Evolutionary conservation across 2,329 filamentous ascomycete species (phyloP).

Genomic region (Ceratocystis destructans): DNA sequence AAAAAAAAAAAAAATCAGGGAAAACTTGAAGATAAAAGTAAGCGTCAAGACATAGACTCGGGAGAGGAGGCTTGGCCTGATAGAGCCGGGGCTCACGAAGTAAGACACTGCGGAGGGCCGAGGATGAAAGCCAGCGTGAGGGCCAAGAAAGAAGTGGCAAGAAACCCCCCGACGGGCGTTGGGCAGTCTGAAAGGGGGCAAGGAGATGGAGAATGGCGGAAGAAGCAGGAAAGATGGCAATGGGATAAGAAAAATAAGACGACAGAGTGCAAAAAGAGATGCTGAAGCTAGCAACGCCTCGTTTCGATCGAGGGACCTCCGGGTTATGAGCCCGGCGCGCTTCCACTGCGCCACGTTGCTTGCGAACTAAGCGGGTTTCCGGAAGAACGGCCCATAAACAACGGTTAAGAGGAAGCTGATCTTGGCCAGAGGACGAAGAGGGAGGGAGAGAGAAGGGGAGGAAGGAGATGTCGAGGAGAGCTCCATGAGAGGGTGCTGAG

Average conservation of each 20-base stretch:
- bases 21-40: neutral
- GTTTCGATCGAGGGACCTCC: constrained; percentile 20
- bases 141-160: too few relatives aligned
- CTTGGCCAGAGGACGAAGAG: too few relatives aligned
- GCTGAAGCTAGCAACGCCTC: constrained; percentile 13
- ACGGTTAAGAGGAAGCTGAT: neutral
- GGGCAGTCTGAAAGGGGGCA: too few relatives aligned
- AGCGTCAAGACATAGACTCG: neutral
- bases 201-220: neutral
- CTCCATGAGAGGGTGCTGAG: too few relatives aligned
- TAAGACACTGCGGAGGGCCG: too few relatives aligned
- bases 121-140: too few relatives aligned
- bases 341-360: constrained; percentile 20
- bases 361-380: neutral
- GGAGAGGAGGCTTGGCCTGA: too few relatives aligned
- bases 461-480: too few relatives aligned
- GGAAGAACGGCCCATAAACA: neutral
- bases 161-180: too few relatives aligned
- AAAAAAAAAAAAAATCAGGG: neutral
- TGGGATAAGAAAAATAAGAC: too few relatives aligned
- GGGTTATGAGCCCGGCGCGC: constrained; percentile 20
- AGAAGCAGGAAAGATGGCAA: neutral
- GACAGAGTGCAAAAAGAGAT: neutral
- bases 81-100: too few relatives aligned
- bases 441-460: too few relatives aligned